These are phyloP conservation scores for Aspergillus avenaceus DNA, from an alignment of 495 filamentous ascomycete species.

Conservation along the genomic window DNA sequence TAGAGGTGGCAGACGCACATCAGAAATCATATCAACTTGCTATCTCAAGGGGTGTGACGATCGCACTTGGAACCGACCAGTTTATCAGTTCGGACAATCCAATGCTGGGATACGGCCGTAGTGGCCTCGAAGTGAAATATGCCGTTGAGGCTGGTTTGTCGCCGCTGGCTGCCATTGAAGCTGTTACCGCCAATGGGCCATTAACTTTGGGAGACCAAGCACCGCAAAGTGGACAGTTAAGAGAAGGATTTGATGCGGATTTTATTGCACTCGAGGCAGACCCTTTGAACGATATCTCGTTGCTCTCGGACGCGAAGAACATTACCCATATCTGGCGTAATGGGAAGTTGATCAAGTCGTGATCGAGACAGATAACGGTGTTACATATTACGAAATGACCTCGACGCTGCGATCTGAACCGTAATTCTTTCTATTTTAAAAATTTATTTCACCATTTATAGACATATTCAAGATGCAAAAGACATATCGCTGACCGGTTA, in stretches of 20 bases:
- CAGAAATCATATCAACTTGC: conserved; percentile 29
- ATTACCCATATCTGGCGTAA: conserved; percentile 46
- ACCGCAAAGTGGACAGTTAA: conserved; percentile 44
- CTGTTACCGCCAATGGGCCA: conserved; percentile 47
- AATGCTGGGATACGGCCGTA: conserved; percentile 32
- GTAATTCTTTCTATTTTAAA: too few relatives aligned
- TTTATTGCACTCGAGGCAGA: conserved; percentile 40
- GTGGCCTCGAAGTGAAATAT: conserved; percentile 44
- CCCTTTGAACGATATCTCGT: conserved; percentile 42
- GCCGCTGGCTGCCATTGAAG: conserved; percentile 48
- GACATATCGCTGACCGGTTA: too few relatives aligned
- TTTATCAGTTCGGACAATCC: conserved; percentile 10
- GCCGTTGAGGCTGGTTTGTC: conserved; percentile 49
- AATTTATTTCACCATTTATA: too few relatives aligned
- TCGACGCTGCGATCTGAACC: too few relatives aligned
- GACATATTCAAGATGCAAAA: too few relatives aligned
- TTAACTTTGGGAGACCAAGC: conserved; percentile 39
- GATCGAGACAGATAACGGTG: too few relatives aligned
- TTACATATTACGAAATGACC: too few relatives aligned
- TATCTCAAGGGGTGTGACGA: conserved; percentile 23
- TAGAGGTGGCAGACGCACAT: conserved; percentile 29
- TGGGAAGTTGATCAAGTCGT: conserved; percentile 35
- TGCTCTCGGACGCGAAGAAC: conserved; percentile 35
- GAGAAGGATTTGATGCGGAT: conserved; percentile 46
- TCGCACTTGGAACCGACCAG: conserved; percentile 43